Percentiles rank a stretch among this genome's conserved stretches.
These are phyloP conservation scores for Dactylorhiza incarnata DNA, from an alignment of 106 monocot genomes.

Conservation along the genomic window DNA sequence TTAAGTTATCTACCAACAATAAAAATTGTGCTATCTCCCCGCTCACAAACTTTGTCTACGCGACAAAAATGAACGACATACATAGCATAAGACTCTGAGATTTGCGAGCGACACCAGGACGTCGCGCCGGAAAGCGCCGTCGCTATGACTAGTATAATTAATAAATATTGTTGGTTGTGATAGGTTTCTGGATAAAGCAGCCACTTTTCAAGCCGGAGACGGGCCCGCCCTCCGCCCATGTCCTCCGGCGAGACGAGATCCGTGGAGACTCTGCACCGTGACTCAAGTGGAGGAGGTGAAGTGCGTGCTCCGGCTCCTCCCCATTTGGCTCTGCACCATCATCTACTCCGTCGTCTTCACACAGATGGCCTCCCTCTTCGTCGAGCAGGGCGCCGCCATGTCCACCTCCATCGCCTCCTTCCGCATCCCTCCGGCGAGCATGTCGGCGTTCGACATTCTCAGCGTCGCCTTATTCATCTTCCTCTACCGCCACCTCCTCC, in stretches of 20 bases:
- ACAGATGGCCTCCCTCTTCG: conserved; percentile 27
- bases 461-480: conserved; percentile 20
- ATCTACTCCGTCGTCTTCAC: conserved; percentile 22
- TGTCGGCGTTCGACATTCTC: conserved; percentile 23
- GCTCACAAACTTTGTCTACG: too few species aligned
- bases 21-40: too few species aligned
- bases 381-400: conserved; percentile 41
- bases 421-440: conserved; percentile 23
- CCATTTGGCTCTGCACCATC: conserved; percentile 32
- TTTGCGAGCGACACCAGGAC: too few species aligned
- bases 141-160: too few species aligned
- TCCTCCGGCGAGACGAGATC: background rate
- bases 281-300: conserved; percentile 32
- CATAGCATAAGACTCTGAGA: too few species aligned
- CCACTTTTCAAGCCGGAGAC: background rate
- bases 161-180: background rate
- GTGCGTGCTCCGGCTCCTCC: conserved; percentile 29
- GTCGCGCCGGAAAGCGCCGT: too few species aligned
- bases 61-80: too few species aligned
- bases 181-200: conserved; percentile 22
- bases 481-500: conserved; percentile 14
- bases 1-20: too few species aligned
- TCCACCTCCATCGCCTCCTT: conserved; percentile 12
- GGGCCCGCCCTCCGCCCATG: too few species aligned
- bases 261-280: conserved; percentile 16